Evolutionary conservation across 331 rosid species (phyloP).

Genomic region (Rosa hybrid): DNA sequence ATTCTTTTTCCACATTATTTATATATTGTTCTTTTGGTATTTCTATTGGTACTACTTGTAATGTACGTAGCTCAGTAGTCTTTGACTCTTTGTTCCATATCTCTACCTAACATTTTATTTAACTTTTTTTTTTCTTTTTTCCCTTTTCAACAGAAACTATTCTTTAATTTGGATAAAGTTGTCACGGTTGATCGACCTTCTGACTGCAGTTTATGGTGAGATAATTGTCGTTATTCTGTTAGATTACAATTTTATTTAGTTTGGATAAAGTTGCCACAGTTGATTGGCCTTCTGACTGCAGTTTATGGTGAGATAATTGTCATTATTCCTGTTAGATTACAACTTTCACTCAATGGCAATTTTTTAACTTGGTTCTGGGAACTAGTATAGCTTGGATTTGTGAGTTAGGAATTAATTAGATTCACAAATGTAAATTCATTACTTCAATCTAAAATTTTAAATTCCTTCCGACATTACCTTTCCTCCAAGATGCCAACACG

Average conservation of each 20-base stretch:
- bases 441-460: too few species aligned
- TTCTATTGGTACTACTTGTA: background rate
- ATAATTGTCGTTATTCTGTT: constrained; percentile 12
- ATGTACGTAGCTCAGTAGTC: background rate
- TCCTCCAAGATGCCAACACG: too few species aligned
- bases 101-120: background rate
- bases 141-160: constrained; percentile 58
- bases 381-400: background rate
- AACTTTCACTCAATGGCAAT: background rate
- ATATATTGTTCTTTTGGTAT: background rate
- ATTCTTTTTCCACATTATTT: background rate
- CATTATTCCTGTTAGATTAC: constrained; percentile 14
- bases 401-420: too few species aligned
- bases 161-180: constrained; percentile 76
- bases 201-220: constrained; percentile 77
- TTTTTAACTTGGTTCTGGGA: background rate
- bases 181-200: constrained; percentile 72
- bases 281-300: constrained; percentile 66
- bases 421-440: too few species aligned
- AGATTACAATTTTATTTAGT: constrained; percentile 39
- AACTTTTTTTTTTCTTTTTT: background rate
- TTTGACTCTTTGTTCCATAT: background rate
- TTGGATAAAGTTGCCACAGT: constrained; percentile 73
- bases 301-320: constrained; percentile 60
- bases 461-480: too few species aligned